phyloP scores from a whole-genome alignment of 768 basidiomycete genomes.

The Amylocystis lapponica region DNA sequence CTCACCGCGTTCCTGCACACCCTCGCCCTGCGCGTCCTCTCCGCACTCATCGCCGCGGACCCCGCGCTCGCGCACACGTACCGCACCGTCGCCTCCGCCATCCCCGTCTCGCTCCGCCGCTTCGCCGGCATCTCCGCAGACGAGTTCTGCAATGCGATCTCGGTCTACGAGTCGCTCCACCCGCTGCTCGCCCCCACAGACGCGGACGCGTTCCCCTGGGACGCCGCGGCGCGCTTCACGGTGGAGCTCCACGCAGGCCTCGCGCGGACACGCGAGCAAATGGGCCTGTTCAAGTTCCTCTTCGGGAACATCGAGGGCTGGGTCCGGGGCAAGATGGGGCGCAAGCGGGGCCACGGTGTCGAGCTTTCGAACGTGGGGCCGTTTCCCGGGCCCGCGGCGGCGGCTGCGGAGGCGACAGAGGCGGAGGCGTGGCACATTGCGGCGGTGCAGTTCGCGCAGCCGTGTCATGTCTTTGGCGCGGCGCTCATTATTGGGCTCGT shows the following conservation, averaged over 20 bases:
- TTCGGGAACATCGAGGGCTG: slow-evolving; percentile 26
- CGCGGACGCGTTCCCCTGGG: slow-evolving; percentile 22
- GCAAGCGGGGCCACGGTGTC: slow-evolving; percentile 27
- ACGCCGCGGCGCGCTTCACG: slow-evolving; percentile 24
- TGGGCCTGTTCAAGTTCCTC: slow-evolving; percentile 31
- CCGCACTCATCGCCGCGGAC: slow-evolving; percentile 17
- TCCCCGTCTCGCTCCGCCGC: slow-evolving; percentile 31
- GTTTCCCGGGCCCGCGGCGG: slow-evolving; percentile 11
- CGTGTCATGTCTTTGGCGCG: slow-evolving; percentile 9
- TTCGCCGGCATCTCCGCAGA: slow-evolving; percentile 21
- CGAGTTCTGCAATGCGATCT: slow-evolving; percentile 31
- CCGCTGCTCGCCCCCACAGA: slow-evolving; percentile 9
- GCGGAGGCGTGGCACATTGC: slow-evolving; percentile 14
- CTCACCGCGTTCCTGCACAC: slow-evolving; percentile 28
- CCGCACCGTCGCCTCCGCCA: slow-evolving; percentile 7
- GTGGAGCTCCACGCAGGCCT: slow-evolving; percentile 19
- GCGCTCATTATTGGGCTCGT: slow-evolving; percentile 18
- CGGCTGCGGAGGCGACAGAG: not conserved
- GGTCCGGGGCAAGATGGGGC: slow-evolving; percentile 24
- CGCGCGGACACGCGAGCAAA: slow-evolving; percentile 14
- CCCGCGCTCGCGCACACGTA: not conserved
- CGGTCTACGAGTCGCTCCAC: slow-evolving; percentile 18
- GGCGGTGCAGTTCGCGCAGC: slow-evolving; percentile 12
- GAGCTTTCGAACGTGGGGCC: slow-evolving; percentile 36
- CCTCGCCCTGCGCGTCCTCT: slow-evolving; percentile 23